Evolutionary conservation across 495 filamentous ascomycete species (phyloP).

Genomic region (Xylaria curta): DNA sequence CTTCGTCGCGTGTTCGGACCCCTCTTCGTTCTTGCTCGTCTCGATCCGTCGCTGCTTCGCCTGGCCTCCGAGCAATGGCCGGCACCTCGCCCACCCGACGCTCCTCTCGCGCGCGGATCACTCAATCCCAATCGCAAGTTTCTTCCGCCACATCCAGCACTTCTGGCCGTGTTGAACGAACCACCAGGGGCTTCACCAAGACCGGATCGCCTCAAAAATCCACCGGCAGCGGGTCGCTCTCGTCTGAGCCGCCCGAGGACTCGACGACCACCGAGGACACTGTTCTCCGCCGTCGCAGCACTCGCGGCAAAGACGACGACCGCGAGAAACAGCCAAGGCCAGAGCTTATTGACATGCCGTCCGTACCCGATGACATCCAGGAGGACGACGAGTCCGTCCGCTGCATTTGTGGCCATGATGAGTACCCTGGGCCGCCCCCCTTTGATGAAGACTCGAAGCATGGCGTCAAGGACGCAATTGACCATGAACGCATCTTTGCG

Average conservation of each 20-base stretch:
- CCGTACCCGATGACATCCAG: conserved; percentile 66
- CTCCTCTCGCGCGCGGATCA: conserved; percentile 86
- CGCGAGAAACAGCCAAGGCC: conserved; percentile 47
- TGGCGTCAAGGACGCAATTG: conserved; percentile 54
- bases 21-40: conserved; percentile 30
- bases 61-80: conserved; percentile 54
- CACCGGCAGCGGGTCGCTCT: conserved; percentile 70
- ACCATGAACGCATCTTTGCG: conserved; percentile 62
- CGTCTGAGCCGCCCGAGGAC: conserved; percentile 83
- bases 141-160: conserved; percentile 77
- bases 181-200: conserved; percentile 73
- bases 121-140: conserved; percentile 77
- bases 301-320: conserved; percentile 62
- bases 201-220: conserved; percentile 75
- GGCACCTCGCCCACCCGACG: conserved; percentile 74
- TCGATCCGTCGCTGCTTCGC: conserved; percentile 41
- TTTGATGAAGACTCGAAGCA: conserved; percentile 65
- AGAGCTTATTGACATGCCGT: conserved; percentile 58
- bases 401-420: conserved; percentile 91
- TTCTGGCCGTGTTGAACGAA: conserved; percentile 69
- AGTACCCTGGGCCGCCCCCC: conserved; percentile 89
- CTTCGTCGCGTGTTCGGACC: conserved; percentile 25
- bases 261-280: conserved; percentile 50
- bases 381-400: conserved; percentile 94
- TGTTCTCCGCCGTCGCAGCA: conserved; percentile 61